phyloP scores from a whole-genome alignment of 192 early-diverging fungal species.

The Coemansia sp. region DNA sequence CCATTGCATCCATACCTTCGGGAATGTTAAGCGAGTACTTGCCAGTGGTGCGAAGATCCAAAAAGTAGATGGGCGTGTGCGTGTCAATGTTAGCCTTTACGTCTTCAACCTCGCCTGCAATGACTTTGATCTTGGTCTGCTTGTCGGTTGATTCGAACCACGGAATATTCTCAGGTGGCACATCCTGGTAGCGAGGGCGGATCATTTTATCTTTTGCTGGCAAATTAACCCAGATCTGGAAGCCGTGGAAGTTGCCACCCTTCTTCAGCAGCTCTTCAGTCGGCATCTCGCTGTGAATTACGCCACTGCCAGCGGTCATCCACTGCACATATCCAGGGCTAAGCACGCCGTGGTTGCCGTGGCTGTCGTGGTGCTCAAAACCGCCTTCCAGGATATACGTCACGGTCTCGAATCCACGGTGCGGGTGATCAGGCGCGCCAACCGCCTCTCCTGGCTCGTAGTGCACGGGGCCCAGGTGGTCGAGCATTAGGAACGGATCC shows the following conservation, averaged over 20 bases:
- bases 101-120: constrained; percentile 80
- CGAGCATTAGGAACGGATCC: constrained; percentile 91
- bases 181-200: constrained; percentile 71
- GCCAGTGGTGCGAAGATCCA: constrained; percentile 71
- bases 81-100: constrained; percentile 70
- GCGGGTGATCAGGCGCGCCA: constrained; percentile 73
- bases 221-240: constrained; percentile 82
- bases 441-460: constrained; percentile 60
- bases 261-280: constrained; percentile 46
- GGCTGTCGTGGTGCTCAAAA: constrained; percentile 74
- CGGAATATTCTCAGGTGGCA: constrained; percentile 65
- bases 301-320: constrained; percentile 76
- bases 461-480: constrained; percentile 59
- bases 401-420: constrained; percentile 81
- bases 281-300: constrained; percentile 77
- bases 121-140: constrained; percentile 69
- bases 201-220: constrained; percentile 70
- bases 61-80: constrained; percentile 75
- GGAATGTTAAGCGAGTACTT: constrained; percentile 52
- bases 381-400: constrained; percentile 70
- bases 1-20: constrained; percentile 47
- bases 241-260: constrained; percentile 49
- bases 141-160: constrained; percentile 52
- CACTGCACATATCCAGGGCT: constrained; percentile 72
- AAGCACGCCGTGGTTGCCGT: constrained; percentile 69